These are phyloP conservation scores for Penicillium oxalicum DNA, from an alignment of 2,329 filamentous ascomycete species.

Conservation along the genomic window DNA sequence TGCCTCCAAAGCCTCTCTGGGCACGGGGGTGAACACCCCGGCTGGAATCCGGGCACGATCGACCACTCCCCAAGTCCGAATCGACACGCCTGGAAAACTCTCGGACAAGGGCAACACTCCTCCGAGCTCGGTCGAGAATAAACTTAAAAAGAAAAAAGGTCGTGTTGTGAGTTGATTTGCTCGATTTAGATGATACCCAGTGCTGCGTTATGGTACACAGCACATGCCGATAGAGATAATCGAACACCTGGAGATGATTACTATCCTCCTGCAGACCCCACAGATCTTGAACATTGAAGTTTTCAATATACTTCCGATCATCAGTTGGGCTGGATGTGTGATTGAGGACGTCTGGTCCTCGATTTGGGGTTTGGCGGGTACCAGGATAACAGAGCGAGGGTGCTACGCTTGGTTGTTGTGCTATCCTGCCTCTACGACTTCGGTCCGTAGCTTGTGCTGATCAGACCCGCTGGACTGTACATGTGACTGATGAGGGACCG, in stretches of 20 bases:
- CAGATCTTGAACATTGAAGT: too few species aligned
- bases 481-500: too few species aligned
- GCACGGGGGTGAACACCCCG: conserved; percentile 7
- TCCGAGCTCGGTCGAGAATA: conserved; percentile 33
- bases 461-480: too few species aligned
- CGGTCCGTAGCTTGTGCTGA: too few species aligned
- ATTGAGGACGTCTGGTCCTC: too few species aligned
- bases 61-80: conserved; percentile 30
- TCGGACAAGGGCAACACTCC: conserved; percentile 30
- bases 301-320: too few species aligned
- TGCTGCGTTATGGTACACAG: neutral
- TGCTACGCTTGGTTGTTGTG: too few species aligned
- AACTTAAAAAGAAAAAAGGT: conserved; percentile 32
- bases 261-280: too few species aligned
- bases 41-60: conserved; percentile 12
- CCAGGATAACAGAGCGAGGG: too few species aligned
- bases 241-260: neutral
- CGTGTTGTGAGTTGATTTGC: conserved; percentile 24
- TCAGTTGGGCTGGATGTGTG: too few species aligned
- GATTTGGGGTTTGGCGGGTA: too few species aligned
- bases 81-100: conserved; percentile 28
- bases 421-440: too few species aligned
- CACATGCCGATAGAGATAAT: neutral
- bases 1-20: conserved; percentile 9
- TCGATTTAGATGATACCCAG: conserved; percentile 20